Evolutionary conservation across 1,284 basidiomycete genomes (phyloP).

Genomic region (Cutaneotrichosporon arboriforme): DNA sequence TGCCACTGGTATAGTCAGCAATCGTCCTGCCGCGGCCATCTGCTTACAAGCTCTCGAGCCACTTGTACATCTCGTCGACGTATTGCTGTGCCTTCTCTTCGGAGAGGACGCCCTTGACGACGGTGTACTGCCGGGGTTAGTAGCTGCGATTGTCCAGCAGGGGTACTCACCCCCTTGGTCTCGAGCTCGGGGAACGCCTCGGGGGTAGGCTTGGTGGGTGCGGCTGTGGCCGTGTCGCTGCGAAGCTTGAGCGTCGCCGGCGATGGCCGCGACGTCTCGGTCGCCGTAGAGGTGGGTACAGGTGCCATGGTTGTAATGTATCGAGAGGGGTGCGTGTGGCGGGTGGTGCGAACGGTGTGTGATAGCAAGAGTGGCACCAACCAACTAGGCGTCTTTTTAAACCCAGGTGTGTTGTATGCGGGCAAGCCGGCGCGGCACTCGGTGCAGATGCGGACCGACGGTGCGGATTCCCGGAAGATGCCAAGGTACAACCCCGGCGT

Average conservation of each 20-base stretch:
- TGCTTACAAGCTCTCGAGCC: conserved; percentile 41
- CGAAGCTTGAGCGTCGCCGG: conserved; percentile 23
- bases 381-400: too few relatives aligned
- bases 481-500: too few relatives aligned
- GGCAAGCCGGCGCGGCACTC: too few relatives aligned
- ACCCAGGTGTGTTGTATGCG: too few relatives aligned
- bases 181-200: conserved; percentile 25
- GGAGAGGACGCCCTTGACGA: conserved; percentile 41
- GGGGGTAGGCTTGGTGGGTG: conserved; percentile 7
- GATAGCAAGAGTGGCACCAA: too few relatives aligned
- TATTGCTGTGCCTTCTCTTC: conserved; percentile 35
- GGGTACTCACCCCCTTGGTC: conserved; percentile 18
- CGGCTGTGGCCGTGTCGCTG: conserved; percentile 3
- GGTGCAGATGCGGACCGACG: too few relatives aligned
- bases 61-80: conserved; percentile 36
- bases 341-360: too few relatives aligned
- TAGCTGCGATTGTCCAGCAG: background rate
- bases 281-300: background rate
- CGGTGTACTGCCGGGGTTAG: conserved; percentile 29
- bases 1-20: conserved; percentile 8
- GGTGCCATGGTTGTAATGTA: conserved; percentile 4
- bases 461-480: too few relatives aligned
- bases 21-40: too few relatives aligned
- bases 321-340: background rate
- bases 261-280: background rate